Conservation (phyloP, 225 moss, liverwort and hornwort species). For the Physcomitrium patens region DNA sequence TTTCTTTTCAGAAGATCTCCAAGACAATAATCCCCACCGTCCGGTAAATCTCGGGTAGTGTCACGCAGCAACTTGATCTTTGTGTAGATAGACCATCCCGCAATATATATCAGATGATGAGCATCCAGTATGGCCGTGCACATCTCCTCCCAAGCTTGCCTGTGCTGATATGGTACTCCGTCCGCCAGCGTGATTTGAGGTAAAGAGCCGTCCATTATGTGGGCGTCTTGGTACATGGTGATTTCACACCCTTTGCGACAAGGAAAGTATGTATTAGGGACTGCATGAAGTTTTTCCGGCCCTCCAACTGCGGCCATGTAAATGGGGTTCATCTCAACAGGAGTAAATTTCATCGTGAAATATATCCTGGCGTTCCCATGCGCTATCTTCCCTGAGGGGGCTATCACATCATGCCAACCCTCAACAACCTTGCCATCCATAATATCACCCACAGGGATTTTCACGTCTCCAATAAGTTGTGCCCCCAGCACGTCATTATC, state of each 20-base stretch:
- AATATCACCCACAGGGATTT: slow-evolving; percentile 51
- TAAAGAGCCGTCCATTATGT: slow-evolving; percentile 74
- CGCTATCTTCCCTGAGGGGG: slow-evolving; percentile 55
- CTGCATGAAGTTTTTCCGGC: slow-evolving; percentile 48
- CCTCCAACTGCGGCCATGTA: slow-evolving; percentile 60
- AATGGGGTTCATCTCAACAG: slow-evolving; percentile 53
- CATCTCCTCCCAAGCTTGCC: slow-evolving; percentile 88
- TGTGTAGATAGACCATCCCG: slow-evolving; percentile 83
- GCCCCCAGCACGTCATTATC: slow-evolving; percentile 88
- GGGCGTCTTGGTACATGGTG: slow-evolving; percentile 83
- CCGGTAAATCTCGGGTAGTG: slow-evolving; percentile 49
- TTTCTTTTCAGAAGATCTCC: slow-evolving; percentile 90
- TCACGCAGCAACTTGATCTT: slow-evolving; percentile 76
- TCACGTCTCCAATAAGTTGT: slow-evolving; percentile 70
- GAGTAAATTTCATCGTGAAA: slow-evolving; percentile 56
- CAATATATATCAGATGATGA: slow-evolving; percentile 84
- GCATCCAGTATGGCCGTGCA: slow-evolving; percentile 83
- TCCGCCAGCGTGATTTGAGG: slow-evolving; percentile 67
- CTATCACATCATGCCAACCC: slow-evolving; percentile 70
- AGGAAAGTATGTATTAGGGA: slow-evolving; percentile 80
- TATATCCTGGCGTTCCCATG: slow-evolving; percentile 51
- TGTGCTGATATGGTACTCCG: slow-evolving; percentile 61
- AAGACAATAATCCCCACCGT: slow-evolving; percentile 65
- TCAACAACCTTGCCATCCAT: slow-evolving; percentile 52
- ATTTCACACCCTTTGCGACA: slow-evolving; percentile 69